These are phyloP conservation scores for Phaeotremella skinneri DNA, from an alignment of 768 basidiomycete genomes.

Conservation along the genomic window DNA sequence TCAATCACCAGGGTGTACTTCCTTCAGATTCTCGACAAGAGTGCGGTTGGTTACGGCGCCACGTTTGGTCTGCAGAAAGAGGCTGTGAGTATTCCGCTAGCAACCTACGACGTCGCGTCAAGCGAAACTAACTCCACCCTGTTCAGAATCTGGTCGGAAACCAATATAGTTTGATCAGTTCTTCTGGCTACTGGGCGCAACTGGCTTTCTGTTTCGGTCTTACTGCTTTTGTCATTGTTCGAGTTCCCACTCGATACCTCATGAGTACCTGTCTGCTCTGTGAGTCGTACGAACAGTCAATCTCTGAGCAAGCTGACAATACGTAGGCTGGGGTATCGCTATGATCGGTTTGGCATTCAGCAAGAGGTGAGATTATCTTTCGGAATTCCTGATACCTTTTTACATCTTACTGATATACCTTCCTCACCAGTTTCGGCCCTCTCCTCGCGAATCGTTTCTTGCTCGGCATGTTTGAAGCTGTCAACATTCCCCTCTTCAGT, in stretches of 20 bases:
- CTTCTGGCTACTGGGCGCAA: slow-evolving; percentile 32
- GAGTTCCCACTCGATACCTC: slow-evolving; percentile 34
- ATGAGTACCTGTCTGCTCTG: slow-evolving; percentile 28
- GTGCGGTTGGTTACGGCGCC: slow-evolving; percentile 23
- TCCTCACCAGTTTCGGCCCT: slow-evolving; percentile 18
- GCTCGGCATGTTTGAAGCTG: slow-evolving; percentile 47
- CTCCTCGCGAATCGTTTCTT: slow-evolving; percentile 41
- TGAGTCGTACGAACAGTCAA: background rate
- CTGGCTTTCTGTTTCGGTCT: slow-evolving; percentile 8
- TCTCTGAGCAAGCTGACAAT: background rate
- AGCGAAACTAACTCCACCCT: slow-evolving; percentile 21
- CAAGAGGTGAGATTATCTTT: slow-evolving; percentile 12
- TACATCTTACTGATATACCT: no score
- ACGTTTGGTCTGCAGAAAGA: slow-evolving; percentile 24
- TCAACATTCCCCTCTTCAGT: slow-evolving; percentile 27
- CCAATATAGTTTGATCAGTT: slow-evolving; percentile 16
- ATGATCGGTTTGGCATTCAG: slow-evolving; percentile 19
- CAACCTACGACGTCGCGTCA: slow-evolving; percentile 6
- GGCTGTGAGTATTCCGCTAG: no score
- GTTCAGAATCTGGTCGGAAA: slow-evolving; percentile 17
- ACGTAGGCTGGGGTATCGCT: slow-evolving; percentile 23
- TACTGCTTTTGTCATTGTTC: slow-evolving; percentile 39
- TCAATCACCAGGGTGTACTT: slow-evolving; percentile 52
- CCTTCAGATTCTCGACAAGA: slow-evolving; percentile 50
- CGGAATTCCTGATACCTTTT: slow-evolving; percentile 12